Conservation (phyloP, 257 asterid species). For the Nicotiana attenuata region DNA sequence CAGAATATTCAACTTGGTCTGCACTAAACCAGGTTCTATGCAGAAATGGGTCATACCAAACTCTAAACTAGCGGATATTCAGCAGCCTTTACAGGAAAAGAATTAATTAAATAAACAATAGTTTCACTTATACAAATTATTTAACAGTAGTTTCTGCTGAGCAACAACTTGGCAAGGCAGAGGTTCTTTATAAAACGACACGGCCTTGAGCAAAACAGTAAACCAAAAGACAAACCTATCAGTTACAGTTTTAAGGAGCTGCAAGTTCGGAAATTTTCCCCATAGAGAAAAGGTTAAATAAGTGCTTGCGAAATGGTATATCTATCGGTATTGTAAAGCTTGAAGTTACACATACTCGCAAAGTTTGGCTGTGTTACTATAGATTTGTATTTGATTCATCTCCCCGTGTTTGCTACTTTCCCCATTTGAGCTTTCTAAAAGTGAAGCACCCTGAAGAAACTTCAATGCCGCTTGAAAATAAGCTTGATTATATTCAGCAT, state of each 20-base stretch:
- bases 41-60: not conserved
- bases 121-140: not conserved
- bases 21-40: slow-evolving; percentile 5
- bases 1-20: not conserved
- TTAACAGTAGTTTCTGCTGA: not conserved
- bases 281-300: not conserved
- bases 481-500: slow-evolving; percentile 63
- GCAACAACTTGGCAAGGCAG: not conserved
- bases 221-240: not conserved
- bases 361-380: slow-evolving; percentile 63
- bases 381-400: slow-evolving; percentile 58
- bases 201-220: not conserved
- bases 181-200: not conserved
- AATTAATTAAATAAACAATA: not conserved
- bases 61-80: not conserved
- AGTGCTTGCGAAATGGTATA: not conserved
- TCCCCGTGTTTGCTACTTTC: slow-evolving; percentile 50
- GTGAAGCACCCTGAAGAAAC: slow-evolving; percentile 85
- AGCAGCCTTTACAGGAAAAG: not conserved
- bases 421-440: slow-evolving; percentile 52
- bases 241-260: not conserved
- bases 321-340: not conserved
- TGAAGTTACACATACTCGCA: slow-evolving; percentile 57
- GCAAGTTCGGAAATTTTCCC: not conserved
- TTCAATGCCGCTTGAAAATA: slow-evolving; percentile 75